These are phyloP conservation scores for Cryphonectria naterciae DNA, from an alignment of 2,329 filamentous ascomycete species.

Conservation along the genomic window DNA sequence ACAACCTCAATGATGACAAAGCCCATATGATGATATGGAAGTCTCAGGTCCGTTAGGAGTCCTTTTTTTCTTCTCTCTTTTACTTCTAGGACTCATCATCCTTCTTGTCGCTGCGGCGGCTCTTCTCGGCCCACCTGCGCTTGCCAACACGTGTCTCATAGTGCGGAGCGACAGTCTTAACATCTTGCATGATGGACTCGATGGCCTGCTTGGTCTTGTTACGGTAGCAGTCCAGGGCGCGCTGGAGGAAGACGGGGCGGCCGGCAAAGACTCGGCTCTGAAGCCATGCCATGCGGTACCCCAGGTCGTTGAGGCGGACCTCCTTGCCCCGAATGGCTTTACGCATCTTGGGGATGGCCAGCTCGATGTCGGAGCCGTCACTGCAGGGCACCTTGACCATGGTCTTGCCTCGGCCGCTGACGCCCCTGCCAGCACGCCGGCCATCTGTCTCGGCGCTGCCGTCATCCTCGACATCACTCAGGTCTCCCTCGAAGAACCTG, in stretches of 20 bases:
- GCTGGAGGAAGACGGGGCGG: conserved; percentile 84
- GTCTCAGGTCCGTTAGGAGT: background rate
- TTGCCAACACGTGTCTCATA: conserved; percentile 90
- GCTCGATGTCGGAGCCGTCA: conserved; percentile 73
- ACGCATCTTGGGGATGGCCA: conserved; percentile 76
- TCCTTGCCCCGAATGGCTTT: conserved; percentile 76
- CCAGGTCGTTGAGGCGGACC: conserved; percentile 88
- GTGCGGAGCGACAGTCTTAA: conserved; percentile 75
- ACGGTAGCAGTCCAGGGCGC: conserved; percentile 90
- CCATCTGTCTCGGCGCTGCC: conserved; percentile 56
- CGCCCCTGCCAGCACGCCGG: conserved; percentile 43
- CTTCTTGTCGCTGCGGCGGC: conserved; percentile 44
- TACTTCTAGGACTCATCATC: conserved; percentile 37
- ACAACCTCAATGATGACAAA: background rate
- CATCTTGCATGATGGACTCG: conserved; percentile 76
- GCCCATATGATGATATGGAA: background rate
- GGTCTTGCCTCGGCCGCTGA: conserved; percentile 38
- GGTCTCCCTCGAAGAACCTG: conserved; percentile 73
- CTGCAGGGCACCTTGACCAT: conserved; percentile 62
- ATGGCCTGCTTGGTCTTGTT: conserved; percentile 88
- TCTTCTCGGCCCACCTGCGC: conserved; percentile 69
- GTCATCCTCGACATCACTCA: conserved; percentile 60
- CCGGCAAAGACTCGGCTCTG: conserved; percentile 91
- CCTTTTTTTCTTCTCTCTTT: background rate
- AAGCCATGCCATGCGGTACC: conserved; percentile 95